Evolutionary conservation across 306 rosid species (phyloP), one percentile per base, ranked within the genome.

Genomic region (Vigna nakashimae): DNA sequence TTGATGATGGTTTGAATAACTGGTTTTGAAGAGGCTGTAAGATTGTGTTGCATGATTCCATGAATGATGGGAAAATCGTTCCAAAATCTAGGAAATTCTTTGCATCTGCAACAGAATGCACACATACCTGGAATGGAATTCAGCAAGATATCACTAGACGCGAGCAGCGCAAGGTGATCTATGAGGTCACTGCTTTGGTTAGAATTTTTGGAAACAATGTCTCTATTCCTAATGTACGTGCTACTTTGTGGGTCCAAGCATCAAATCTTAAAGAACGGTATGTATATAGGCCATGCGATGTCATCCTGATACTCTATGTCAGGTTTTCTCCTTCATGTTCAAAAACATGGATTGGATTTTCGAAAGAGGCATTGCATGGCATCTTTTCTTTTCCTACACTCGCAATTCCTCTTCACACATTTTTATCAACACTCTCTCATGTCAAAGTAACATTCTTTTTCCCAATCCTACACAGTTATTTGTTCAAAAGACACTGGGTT

Each of bases 1-100:
- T 95, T 83, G 96, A 92, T 68, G 90, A 92, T 89, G 97, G 91
- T 75, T 72, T 91, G 82, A 95, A 87, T 59, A 92, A 86, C 79
- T 92, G 98, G 99, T 83, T 91, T 9, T 94, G 96, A 85, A 88
- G 98, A 88, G 92, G 97, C 80, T 92, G 99, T 89, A 92, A 95
- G 88, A 83, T 95, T 85, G 84, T 75, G 68, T 65, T 95, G 68
- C 90, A 20, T 20, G 22, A 20, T 20, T 20, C 22, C 22, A 20
- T 20, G 22, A 20, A 87, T 28, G 91, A 89, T 60, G 96, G 98
- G 64, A 92, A 92, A 83, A 84, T 91, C 42, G 81, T 92, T 24
- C 98, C 97, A 2, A 79, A 65, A 70, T 80, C 89, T 63, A 98
- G 99, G 16, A 95, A 92, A 74, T 71, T 53, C 65, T 92, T 95